These are phyloP conservation scores for Debaryomyces singareniensis DNA, from an alignment of 1,139 yeast species.

Conservation along the genomic window DNA sequence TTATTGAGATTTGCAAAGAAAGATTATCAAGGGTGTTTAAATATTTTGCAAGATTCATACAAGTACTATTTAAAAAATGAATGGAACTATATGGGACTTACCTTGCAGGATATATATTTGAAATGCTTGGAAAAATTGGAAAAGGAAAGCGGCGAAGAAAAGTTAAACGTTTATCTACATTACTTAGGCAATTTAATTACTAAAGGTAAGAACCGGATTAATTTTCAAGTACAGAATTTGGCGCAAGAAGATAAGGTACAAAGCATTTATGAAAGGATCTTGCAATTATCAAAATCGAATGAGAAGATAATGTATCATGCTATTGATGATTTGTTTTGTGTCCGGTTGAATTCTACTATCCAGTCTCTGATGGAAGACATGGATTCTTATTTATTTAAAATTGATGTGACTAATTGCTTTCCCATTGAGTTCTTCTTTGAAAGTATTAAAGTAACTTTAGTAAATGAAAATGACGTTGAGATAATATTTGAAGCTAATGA, in stretches of 20 bases:
- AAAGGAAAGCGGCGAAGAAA: slow-evolving; percentile 14
- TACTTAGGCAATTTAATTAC: slow-evolving; percentile 30
- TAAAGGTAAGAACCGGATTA: no score
- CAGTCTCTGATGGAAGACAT: background rate
- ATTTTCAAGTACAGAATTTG: no score
- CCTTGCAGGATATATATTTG: slow-evolving; percentile 58
- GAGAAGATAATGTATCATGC: no score
- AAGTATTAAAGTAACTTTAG: slow-evolving; percentile 15
- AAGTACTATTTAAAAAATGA: slow-evolving; percentile 60
- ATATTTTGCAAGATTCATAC: slow-evolving; percentile 61
- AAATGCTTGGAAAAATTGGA: slow-evolving; percentile 55
- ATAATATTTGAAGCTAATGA: no score
- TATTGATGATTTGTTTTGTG: no score
- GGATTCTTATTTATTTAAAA: slow-evolving; percentile 19
- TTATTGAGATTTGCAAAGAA: slow-evolving; percentile 54
- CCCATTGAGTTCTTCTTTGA: slow-evolving; percentile 19
- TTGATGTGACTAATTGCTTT: slow-evolving; percentile 20
- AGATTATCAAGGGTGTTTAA: slow-evolving; percentile 55
- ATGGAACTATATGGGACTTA: slow-evolving; percentile 69
- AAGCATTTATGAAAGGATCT: no score
- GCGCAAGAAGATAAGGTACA: no score
- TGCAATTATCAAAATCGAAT: no score
- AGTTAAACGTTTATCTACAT: slow-evolving; percentile 27
- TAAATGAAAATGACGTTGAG: slow-evolving; percentile 7
- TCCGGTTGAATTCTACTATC: no score